Evolutionary conservation across 306 rosid species (phyloP), one percentile per base, ranked within the genome.

Genomic region (Macrotyloma uniflorum): DNA sequence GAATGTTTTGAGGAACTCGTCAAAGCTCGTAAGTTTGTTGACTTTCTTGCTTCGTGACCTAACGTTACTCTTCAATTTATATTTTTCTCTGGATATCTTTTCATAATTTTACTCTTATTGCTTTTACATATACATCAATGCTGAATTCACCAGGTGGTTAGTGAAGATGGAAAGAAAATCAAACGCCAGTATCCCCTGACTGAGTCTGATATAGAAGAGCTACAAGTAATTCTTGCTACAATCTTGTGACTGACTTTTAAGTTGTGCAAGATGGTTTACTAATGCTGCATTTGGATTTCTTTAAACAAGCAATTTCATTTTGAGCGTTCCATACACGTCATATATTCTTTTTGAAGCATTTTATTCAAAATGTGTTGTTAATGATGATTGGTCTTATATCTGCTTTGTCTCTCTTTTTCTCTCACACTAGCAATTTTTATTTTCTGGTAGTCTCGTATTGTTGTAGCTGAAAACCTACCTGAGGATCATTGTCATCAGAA

Each of bases 401-500:
- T 40, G n/a, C n/a, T n/a, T n/a, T n/a, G n/a, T n/a, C n/a, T 67
- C 51, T 73, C n/a, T 23, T 70, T 68, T 46, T 67, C 33, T 63
- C 42, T 23, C 15, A 67, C 62, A 33, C 46, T 82, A 40, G 76
- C 79, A 53, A 71, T 61, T 30, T 72, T 49, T 80, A 20, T 58
- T 66, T 74, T 42, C 50, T 69, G 33, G 58, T 80, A 95, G 98
- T 89, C 96, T 59, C 98, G 98, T 80, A 88, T 95, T 77, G 88
- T 92, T 80, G 88, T 95, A 38, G 98, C 98, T 54, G 98, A 92
- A 87, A 95, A 95, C 83, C 87, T 95, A 88, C 98, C 98, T 1
- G 98, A 95, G 83, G 98, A 95, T 81, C 98, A 95, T 83, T 92
- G 98, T 91, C 98, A 95, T 88, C 98, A 92, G 83, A 95, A 93